Conservation (phyloP, 2,329 filamentous ascomycete species). For the Epichloe coenophiala region DNA sequence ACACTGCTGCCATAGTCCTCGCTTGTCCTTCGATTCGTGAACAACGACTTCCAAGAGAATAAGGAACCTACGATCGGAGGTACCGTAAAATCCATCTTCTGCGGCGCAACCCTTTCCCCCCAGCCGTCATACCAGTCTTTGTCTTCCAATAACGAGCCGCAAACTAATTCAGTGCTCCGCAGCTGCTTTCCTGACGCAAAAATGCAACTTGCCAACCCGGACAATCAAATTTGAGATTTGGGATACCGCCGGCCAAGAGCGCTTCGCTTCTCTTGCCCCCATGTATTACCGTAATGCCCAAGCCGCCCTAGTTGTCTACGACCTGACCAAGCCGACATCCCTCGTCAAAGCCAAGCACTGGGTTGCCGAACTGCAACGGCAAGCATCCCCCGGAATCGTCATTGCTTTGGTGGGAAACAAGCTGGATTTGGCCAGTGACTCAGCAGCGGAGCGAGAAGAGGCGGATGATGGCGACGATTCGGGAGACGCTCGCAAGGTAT, state of each 20-base stretch:
- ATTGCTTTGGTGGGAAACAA: conserved; percentile 97
- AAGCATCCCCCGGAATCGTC: conserved; percentile 85
- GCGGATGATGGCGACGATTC: conserved; percentile 46
- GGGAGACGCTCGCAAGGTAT: conserved; percentile 72
- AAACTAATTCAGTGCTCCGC: conserved; percentile 3
- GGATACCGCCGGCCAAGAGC: conserved; percentile 97
- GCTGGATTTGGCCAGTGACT: conserved; percentile 68
- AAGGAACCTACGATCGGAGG: conserved; percentile 98
- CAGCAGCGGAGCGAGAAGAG: conserved; percentile 30
- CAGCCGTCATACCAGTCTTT: not conserved
- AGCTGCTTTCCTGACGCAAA: conserved; percentile 98
- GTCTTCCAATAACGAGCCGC: not conserved
- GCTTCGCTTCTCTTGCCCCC: conserved; percentile 87
- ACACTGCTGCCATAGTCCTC: conserved; percentile 54
- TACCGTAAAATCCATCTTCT: conserved; percentile 28
- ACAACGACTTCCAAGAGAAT: conserved; percentile 99
- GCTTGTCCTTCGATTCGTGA: conserved; percentile 93
- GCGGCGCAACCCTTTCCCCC: not conserved
- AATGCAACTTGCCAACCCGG: conserved; percentile 87
- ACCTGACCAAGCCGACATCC: conserved; percentile 91
- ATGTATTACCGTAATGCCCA: conserved; percentile 99
- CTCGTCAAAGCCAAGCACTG: conserved; percentile 97
- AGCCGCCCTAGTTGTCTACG: conserved; percentile 94
- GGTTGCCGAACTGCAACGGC: conserved; percentile 93
- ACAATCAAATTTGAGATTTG: conserved; percentile 94